phyloP scores from a whole-genome alignment of 352 stramenopile genomes.

The Pythium chondricola region DNA sequence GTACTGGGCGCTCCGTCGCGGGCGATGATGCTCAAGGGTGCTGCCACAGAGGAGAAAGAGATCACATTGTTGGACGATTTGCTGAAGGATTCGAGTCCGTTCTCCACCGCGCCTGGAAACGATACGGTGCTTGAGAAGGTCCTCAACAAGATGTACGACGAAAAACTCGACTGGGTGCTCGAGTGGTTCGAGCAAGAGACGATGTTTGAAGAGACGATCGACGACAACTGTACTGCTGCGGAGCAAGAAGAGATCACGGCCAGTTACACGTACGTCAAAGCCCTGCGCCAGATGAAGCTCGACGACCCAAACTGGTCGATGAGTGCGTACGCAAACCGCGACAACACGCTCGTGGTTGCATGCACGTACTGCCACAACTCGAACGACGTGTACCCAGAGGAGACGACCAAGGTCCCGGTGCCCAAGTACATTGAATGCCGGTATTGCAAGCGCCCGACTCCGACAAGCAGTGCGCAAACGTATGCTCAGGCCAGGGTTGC shows the following conservation, averaged over 20 bases:
- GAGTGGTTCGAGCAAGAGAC: slow-evolving; percentile 88
- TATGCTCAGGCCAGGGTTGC: slow-evolving; percentile 19
- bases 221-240: slow-evolving; percentile 60
- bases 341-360: slow-evolving; percentile 40
- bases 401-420: slow-evolving; percentile 50
- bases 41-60: neutral
- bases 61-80: neutral
- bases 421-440: slow-evolving; percentile 57
- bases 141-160: slow-evolving; percentile 23
- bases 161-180: slow-evolving; percentile 42
- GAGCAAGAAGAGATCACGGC: slow-evolving; percentile 77
- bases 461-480: slow-evolving; percentile 30
- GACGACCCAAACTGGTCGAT: slow-evolving; percentile 4
- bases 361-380: slow-evolving; percentile 47
- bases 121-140: slow-evolving; percentile 50
- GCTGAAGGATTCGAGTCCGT: slow-evolving; percentile 3
- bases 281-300: slow-evolving; percentile 39
- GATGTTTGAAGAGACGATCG: slow-evolving; percentile 86
- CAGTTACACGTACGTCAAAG: slow-evolving; percentile 64
- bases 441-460: slow-evolving; percentile 46
- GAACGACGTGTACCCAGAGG: slow-evolving; percentile 62
- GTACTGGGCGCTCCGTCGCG: slow-evolving; percentile 2
- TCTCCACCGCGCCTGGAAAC: slow-evolving; percentile 22
- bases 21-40: neutral
- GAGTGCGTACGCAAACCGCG: slow-evolving; percentile 30